A percentile compares a stretch with the other conserved stretches of the same genome.
Evolutionary conservation across 2,329 filamentous ascomycete species (phyloP).

Genomic region (Clarireedia sp.): DNA sequence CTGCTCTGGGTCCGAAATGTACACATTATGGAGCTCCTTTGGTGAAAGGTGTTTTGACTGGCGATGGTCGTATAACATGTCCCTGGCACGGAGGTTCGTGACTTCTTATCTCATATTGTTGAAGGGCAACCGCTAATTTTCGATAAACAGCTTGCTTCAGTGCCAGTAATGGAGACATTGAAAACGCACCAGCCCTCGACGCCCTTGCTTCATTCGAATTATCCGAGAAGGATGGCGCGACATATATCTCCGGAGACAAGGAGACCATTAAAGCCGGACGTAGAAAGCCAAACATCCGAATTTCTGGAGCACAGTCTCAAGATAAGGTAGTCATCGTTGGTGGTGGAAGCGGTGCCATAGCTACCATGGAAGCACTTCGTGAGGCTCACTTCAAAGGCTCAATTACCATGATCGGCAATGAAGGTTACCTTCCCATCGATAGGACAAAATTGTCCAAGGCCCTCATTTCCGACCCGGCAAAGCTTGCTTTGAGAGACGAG

Average conservation of each 20-base stretch:
- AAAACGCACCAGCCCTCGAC: constrained; percentile 87
- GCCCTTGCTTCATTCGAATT: constrained; percentile 77
- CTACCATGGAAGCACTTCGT: constrained; percentile 73
- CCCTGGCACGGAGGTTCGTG: constrained; percentile 86
- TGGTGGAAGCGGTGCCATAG: constrained; percentile 77
- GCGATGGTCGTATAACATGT: constrained; percentile 77
- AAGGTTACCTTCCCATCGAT: constrained; percentile 84
- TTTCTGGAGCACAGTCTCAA: constrained; percentile 43
- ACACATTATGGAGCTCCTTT: constrained; percentile 90
- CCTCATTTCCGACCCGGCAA: constrained; percentile 70
- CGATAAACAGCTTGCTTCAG: constrained; percentile 73
- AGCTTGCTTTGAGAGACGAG: constrained; percentile 68
- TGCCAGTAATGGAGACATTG: constrained; percentile 79
- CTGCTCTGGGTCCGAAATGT: constrained; percentile 78
- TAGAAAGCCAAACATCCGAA: constrained; percentile 66
- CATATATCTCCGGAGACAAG: constrained; percentile 80
- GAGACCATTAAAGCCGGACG: constrained; percentile 68
- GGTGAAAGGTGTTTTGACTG: constrained; percentile 74
- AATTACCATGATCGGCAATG: constrained; percentile 76
- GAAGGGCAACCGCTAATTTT: neutral
- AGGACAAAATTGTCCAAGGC: constrained; percentile 94
- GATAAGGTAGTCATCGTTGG: constrained; percentile 79
- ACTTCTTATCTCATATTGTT: neutral
- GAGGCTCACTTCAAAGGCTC: constrained; percentile 71
- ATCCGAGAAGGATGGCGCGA: constrained; percentile 68